Evolutionary conservation across 1,139 yeast species (phyloP).

Genomic region (Kurtzmaniella quercitrusa): DNA sequence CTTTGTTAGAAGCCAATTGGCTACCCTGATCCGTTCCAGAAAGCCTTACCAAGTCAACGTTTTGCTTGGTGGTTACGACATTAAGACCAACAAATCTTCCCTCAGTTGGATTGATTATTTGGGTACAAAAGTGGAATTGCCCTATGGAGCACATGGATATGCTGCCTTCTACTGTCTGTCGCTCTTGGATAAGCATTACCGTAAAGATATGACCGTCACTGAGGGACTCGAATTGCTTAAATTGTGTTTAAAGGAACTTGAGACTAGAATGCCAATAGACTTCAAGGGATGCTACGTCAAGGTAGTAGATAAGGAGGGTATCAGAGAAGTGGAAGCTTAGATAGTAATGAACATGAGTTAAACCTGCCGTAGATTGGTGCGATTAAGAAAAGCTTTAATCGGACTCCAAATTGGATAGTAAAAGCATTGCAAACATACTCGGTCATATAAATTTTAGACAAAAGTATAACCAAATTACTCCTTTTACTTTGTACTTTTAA

Average conservation of each 20-base stretch:
- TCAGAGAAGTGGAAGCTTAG: slow-evolving; percentile 43
- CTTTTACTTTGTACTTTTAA: too few relatives aligned
- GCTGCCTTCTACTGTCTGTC: slow-evolving; percentile 94
- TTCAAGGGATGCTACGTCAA: slow-evolving; percentile 87
- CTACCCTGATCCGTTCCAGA: slow-evolving; percentile 78
- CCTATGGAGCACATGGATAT: slow-evolving; percentile 96
- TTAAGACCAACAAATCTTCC: slow-evolving; percentile 56
- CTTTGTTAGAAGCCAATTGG: slow-evolving; percentile 83
- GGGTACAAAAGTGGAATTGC: slow-evolving; percentile 86
- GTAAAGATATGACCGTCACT: slow-evolving; percentile 68
- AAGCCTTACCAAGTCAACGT: slow-evolving; percentile 95
- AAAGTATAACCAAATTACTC: too few relatives aligned
- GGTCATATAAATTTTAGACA: too few relatives aligned
- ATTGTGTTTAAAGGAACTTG: slow-evolving; percentile 73
- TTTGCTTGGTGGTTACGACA: slow-evolving; percentile 80
- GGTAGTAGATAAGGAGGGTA: slow-evolving; percentile 71
- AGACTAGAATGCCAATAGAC: slow-evolving; percentile 90
- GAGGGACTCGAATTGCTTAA: slow-evolving; percentile 77
- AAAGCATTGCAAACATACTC: too few relatives aligned
- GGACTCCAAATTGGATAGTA: too few relatives aligned
- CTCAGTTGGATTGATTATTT: slow-evolving; percentile 91
- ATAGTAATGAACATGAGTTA: not conserved
- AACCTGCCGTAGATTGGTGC: not conserved
- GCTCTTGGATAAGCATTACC: slow-evolving; percentile 84
- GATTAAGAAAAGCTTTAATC: too few relatives aligned